Evolutionary conservation across 2,329 filamentous ascomycete species (phyloP), one percentile per base, ranked within the genome.

Genomic region (Fusarium haematococcum): DNA sequence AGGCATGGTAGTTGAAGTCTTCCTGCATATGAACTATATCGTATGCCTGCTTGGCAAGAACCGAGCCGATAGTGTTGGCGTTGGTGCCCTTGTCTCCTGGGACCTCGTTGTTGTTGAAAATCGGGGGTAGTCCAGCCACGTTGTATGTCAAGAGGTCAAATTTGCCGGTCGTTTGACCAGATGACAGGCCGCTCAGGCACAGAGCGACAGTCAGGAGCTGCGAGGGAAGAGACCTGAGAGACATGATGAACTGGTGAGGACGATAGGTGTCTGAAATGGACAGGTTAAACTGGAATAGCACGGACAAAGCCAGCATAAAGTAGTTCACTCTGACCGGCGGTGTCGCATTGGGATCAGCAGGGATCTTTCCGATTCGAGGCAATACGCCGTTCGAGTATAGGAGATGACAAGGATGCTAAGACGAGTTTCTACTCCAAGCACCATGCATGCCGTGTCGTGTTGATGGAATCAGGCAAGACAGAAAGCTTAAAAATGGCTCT

Each of bases 1-100:
- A 85, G 10, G 89, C 88, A 75, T 93, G 91, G 80, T 90, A 93
- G 82, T 92, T 92, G 85, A 93, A 93, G 79, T 93, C 90, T 84
- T 93, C 91, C 79, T 93, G 91, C 16, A 91, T 83, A 73, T 93
- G 86, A 78, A 93, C 90, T 32, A 93, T 82, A 73, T 91, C 89
- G 81, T 89, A 91, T 65, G 82, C 85, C 67, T 91, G 88, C 77
- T 88, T 73, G 6, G 88, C 83, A 75, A 93, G 89, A 62, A 87
- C 84, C 6, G 84, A 78, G 1, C 91, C 91, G 58, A 93, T 91
- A 32, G 82, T 80, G 11, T 83, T 83, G 1, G 90, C 85, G 80
- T 92, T 92, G 8, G 84, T 85, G 1, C 84, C 82, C 82, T 92
- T 92, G 80, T 91, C 88, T 25, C 91, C 91, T 2, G 89, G 86